phyloP scores from a whole-genome alignment of 441 rosid genomes.

The Hura crepitans region DNA sequence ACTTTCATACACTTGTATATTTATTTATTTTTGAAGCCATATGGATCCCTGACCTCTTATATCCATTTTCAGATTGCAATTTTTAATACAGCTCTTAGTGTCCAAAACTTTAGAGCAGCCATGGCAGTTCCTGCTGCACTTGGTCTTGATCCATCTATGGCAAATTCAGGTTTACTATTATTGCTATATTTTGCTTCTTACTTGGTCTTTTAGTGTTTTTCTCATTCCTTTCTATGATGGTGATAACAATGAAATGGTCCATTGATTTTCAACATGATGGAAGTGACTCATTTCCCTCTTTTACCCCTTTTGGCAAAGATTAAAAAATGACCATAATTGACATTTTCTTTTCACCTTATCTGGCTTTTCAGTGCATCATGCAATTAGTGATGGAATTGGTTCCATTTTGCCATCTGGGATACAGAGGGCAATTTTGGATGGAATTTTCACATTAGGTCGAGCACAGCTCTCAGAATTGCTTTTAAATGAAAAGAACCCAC shows the following conservation, averaged over 20 bases:
- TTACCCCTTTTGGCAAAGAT: not conserved
- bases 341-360: conserved; percentile 17
- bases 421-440: conserved; percentile 70
- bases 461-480: conserved; percentile 72
- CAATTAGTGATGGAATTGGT: conserved; percentile 46
- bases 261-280: not conserved
- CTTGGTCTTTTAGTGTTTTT: conserved; percentile 12
- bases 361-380: conserved; percentile 58
- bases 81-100: conserved; percentile 73
- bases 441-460: conserved; percentile 76
- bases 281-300: not conserved
- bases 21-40: not conserved
- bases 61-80: conserved; percentile 56
- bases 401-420: conserved; percentile 65
- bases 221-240: not conserved
- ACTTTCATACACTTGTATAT: not conserved
- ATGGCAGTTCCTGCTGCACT: conserved; percentile 86
- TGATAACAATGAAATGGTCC: not conserved
- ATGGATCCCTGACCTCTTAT: conserved; percentile 25
- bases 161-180: conserved; percentile 61
- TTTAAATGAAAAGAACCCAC: conserved; percentile 69
- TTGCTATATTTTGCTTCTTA: conserved; percentile 22
- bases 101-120: conserved; percentile 88
- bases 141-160: conserved; percentile 77
- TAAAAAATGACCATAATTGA: conserved; percentile 6